These are phyloP conservation scores for Venturia carpophila DNA, from an alignment of 2,329 filamentous ascomycete species.

Conservation along the genomic window DNA sequence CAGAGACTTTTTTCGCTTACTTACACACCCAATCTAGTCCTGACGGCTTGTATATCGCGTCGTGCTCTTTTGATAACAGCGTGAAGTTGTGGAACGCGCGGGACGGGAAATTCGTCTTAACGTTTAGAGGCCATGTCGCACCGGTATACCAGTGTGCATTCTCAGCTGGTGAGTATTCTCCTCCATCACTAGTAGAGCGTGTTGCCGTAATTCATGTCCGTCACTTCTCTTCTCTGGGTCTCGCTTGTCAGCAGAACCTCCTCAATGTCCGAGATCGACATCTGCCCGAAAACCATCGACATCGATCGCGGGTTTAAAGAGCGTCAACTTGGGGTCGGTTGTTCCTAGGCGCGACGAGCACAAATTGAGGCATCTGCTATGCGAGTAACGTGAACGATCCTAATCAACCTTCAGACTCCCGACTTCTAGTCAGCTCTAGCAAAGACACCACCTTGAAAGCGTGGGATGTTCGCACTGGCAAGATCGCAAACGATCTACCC, in stretches of 20 bases:
- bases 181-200: not conserved
- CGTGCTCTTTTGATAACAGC: slow-evolving; percentile 86
- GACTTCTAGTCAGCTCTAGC: slow-evolving; percentile 77
- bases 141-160: slow-evolving; percentile 91
- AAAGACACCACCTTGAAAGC: slow-evolving; percentile 94
- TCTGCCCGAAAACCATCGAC: not conserved
- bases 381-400: too few species aligned
- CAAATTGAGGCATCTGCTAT: not conserved
- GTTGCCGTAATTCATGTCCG: not conserved
- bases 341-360: not conserved
- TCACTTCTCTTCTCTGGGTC: not conserved
- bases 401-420: slow-evolving; percentile 50
- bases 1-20: not conserved
- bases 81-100: slow-evolving; percentile 84
- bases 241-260: not conserved
- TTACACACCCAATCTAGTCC: slow-evolving; percentile 59
- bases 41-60: slow-evolving; percentile 80
- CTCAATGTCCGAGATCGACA: not conserved
- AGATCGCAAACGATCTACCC: slow-evolving; percentile 73
- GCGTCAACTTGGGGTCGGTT: too few species aligned
- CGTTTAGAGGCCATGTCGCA: slow-evolving; percentile 79
- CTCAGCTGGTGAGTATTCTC: slow-evolving; percentile 49
- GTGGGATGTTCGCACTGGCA: slow-evolving; percentile 83
- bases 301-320: not conserved
- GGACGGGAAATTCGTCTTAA: slow-evolving; percentile 72